Conservation (phyloP, 352 stramenopile genomes). For the Phytophthora boehmeriae region DNA sequence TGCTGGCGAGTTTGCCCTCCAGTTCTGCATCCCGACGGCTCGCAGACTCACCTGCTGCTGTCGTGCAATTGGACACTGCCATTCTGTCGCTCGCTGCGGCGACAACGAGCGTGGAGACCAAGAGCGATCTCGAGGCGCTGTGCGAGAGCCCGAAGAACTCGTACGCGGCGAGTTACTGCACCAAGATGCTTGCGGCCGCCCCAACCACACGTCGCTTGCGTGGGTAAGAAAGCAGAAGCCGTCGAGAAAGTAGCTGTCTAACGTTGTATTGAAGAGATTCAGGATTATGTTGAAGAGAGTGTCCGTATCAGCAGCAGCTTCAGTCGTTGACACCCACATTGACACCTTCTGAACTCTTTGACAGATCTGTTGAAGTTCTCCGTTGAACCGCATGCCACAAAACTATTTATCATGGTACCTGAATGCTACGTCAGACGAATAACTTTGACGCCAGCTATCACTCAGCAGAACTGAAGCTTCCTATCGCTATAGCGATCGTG, state of each 20-base stretch:
- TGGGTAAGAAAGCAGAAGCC: slow-evolving; percentile 16
- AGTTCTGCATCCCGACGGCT: slow-evolving; percentile 23
- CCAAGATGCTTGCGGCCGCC: slow-evolving; percentile 37
- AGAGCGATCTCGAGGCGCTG: slow-evolving; percentile 31
- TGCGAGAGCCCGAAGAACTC: slow-evolving; percentile 36
- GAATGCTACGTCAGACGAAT: too few species aligned
- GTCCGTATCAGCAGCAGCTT: too few species aligned
- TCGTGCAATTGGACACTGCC: slow-evolving; percentile 26
- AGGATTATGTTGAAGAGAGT: too few species aligned
- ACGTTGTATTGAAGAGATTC: too few species aligned
- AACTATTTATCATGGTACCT: too few species aligned
- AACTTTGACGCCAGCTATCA: too few species aligned
- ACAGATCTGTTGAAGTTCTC: too few species aligned
- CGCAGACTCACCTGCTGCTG: slow-evolving; percentile 27
- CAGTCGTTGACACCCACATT: too few species aligned
- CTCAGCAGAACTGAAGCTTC: too few species aligned
- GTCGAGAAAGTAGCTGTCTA: slow-evolving; percentile 9
- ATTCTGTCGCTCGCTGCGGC: slow-evolving; percentile 36
- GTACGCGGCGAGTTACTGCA: slow-evolving; percentile 45
- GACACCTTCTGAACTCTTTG: too few species aligned
- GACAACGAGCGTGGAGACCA: slow-evolving; percentile 37
- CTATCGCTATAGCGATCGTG: too few species aligned
- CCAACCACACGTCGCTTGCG: slow-evolving; percentile 21
- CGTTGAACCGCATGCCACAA: too few species aligned
- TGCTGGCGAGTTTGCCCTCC: slow-evolving; percentile 31